Evolutionary conservation across 768 basidiomycete species (phyloP).

Genomic region (Mycena olivaceomarginata): DNA sequence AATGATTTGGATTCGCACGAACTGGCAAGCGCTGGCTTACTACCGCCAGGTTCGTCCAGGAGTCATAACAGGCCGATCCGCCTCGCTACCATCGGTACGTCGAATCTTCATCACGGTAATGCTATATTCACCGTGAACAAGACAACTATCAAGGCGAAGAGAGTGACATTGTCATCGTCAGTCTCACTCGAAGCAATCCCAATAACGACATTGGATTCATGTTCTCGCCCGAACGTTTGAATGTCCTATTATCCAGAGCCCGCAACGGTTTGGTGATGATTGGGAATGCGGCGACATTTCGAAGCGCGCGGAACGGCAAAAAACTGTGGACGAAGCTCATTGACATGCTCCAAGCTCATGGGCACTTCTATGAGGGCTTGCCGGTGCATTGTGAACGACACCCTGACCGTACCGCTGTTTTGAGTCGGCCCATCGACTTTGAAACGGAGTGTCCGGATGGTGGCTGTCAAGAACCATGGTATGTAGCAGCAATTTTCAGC

Average conservation of each 20-base stretch:
- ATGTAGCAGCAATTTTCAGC: slow-evolving; percentile 39
- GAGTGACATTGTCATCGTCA: slow-evolving; percentile 79
- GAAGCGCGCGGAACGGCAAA: slow-evolving; percentile 67
- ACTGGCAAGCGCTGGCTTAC: slow-evolving; percentile 73
- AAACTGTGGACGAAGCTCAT: slow-evolving; percentile 73
- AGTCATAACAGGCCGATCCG: slow-evolving; percentile 67
- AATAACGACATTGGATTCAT: slow-evolving; percentile 80
- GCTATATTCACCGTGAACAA: neutral
- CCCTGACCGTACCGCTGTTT: slow-evolving; percentile 58
- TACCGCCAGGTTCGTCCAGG: slow-evolving; percentile 61
- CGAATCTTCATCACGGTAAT: no score
- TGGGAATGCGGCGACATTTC: slow-evolving; percentile 78
- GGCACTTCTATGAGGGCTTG: slow-evolving; percentile 75
- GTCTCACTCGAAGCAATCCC: slow-evolving; percentile 77
- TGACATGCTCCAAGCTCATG: slow-evolving; percentile 59
- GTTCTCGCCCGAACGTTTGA: slow-evolving; percentile 80
- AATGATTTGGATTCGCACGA: slow-evolving; percentile 79
- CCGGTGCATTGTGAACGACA: slow-evolving; percentile 78
- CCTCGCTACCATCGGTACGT: slow-evolving; percentile 79
- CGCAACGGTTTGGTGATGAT: slow-evolving; percentile 81
- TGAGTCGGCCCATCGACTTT: slow-evolving; percentile 69
- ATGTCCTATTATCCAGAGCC: slow-evolving; percentile 83
- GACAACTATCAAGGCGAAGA: slow-evolving; percentile 90
- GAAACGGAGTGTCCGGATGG: slow-evolving; percentile 74
- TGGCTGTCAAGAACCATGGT: slow-evolving; percentile 79